A percentile compares a stretch with the other conserved stretches of the same genome.
Evolutionary conservation across 257 asterid species (phyloP).

Genomic region (Oldenlandia corymbosa): DNA sequence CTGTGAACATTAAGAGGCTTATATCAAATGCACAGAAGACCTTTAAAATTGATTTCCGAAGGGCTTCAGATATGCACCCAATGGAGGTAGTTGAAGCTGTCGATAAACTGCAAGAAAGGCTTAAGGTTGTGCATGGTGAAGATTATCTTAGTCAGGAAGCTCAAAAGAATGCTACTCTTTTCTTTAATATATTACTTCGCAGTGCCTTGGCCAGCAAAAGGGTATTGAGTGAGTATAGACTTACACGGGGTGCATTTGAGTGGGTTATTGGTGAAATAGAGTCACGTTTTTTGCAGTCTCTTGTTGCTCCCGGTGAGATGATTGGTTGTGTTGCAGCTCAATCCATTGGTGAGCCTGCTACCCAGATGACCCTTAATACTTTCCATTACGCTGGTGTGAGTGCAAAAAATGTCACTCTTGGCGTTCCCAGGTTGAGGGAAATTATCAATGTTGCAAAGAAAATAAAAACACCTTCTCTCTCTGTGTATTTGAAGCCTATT

Average conservation of each 20-base stretch:
- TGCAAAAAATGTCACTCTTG: conserved; percentile 98
- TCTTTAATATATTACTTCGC: conserved; percentile 92
- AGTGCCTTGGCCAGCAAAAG: conserved; percentile 95
- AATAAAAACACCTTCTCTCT: conserved; percentile 94
- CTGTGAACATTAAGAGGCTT: conserved; percentile 90
- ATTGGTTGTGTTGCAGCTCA: conserved; percentile 99
- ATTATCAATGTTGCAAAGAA: conserved; percentile 97
- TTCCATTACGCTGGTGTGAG: conserved; percentile 99
- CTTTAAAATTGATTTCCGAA: conserved; percentile 83
- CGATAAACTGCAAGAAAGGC: conserved; percentile 93
- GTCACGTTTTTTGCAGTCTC: conserved; percentile 95
- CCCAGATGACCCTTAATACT: conserved; percentile 98
- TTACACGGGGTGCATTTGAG: conserved; percentile 90
- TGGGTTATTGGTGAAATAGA: conserved; percentile 99
- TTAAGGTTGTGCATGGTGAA: conserved; percentile 98
- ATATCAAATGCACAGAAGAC: conserved; percentile 90
- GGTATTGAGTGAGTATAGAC: conserved; percentile 91
- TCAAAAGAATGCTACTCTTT: conserved; percentile 95
- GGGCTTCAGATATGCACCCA: conserved; percentile 97
- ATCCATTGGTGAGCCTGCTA: conserved; percentile 98
- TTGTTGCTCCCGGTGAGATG: conserved; percentile 99
- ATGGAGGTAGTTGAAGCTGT: conserved; percentile 99
- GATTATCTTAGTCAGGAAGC: conserved; percentile 97
- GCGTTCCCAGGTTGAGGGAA: conserved; percentile 99
- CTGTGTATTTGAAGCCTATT: conserved; percentile 77